These are phyloP conservation scores for Diaporthe sp. DNA, from an alignment of 2,329 filamentous ascomycete species.

Conservation along the genomic window DNA sequence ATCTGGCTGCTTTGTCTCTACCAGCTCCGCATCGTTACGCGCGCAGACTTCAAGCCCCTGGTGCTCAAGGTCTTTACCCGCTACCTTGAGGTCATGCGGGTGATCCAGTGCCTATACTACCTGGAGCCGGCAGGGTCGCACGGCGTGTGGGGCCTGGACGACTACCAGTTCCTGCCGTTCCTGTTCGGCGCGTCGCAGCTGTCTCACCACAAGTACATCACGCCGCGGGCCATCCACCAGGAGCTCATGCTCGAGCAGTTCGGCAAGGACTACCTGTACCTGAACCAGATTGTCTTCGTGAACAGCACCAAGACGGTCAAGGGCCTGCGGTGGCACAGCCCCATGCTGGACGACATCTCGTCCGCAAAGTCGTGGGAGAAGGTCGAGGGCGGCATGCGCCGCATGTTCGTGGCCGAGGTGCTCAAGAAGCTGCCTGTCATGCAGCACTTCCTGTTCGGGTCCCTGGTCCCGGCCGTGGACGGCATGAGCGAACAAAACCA, in stretches of 20 bases:
- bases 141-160: slow-evolving; percentile 97
- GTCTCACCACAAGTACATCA: slow-evolving; percentile 85
- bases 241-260: slow-evolving; percentile 89
- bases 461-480: slow-evolving; percentile 81
- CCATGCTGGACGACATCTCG: slow-evolving; percentile 98
- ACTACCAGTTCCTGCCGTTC: slow-evolving; percentile 97
- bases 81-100: slow-evolving; percentile 89
- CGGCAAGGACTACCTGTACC: slow-evolving; percentile 85
- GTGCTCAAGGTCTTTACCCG: slow-evolving; percentile 83
- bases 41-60: slow-evolving; percentile 77
- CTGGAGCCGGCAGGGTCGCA: slow-evolving; percentile 97
- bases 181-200: slow-evolving; percentile 94
- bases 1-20: slow-evolving; percentile 97
- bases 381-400: slow-evolving; percentile 93
- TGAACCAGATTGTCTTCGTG: slow-evolving; percentile 93
- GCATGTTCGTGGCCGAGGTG: slow-evolving; percentile 96
- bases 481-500: slow-evolving; percentile 81
- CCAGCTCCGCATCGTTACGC: slow-evolving; percentile 76
- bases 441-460: slow-evolving; percentile 98
- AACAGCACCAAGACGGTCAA: slow-evolving; percentile 97
- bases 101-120: slow-evolving; percentile 92
- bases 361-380: slow-evolving; percentile 91
- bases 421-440: slow-evolving; percentile 95
- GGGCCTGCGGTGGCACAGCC: slow-evolving; percentile 93
- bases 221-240: slow-evolving; percentile 86